phyloP scores from a whole-genome alignment of 768 basidiomycete genomes.

The Myochromella boudieri region DNA sequence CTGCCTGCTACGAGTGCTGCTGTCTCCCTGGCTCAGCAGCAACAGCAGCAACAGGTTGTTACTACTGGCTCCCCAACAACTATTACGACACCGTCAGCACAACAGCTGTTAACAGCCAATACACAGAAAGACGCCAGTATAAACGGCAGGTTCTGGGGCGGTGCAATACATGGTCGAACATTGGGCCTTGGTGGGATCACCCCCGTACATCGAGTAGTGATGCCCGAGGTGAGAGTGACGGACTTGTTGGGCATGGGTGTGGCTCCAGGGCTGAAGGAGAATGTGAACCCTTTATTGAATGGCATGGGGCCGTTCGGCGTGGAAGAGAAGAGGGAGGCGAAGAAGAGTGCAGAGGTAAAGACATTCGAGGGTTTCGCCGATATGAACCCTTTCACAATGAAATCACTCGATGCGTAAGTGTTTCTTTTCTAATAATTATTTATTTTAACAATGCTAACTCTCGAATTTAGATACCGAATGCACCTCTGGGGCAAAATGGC shows the following conservation, averaged over 20 bases:
- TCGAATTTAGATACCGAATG: conserved; percentile 76
- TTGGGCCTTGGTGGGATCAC: conserved; percentile 64
- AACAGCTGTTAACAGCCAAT: conserved; percentile 54
- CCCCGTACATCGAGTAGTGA: conserved; percentile 80
- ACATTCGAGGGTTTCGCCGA: conserved; percentile 78
- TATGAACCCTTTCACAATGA: conserved; percentile 82
- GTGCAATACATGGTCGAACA: not conserved
- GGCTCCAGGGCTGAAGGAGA: conserved; percentile 54
- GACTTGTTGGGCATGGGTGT: conserved; percentile 14
- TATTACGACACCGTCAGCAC: conserved; percentile 8
- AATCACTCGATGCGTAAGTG: conserved; percentile 77
- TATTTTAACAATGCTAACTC: conserved; percentile 5
- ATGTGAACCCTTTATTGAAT: conserved; percentile 77
- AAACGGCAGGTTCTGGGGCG: not conserved
- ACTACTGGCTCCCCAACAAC: conserved; percentile 21
- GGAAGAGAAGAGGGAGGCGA: conserved; percentile 11
- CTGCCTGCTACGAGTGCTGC: conserved; percentile 42
- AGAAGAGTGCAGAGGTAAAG: conserved; percentile 18
- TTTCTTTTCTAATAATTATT: not conserved
- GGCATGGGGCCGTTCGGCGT: conserved; percentile 14
- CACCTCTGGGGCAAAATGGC: conserved; percentile 93
- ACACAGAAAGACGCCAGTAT: conserved; percentile 71
- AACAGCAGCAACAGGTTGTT: conserved; percentile 9
- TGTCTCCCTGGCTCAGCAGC: conserved; percentile 25
- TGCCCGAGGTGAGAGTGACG: conserved; percentile 56